Evolutionary conservation across 169 alveolate genomes (phyloP), one percentile per base, ranked within the genome.

Genomic region (Eimeria zaria): DNA sequence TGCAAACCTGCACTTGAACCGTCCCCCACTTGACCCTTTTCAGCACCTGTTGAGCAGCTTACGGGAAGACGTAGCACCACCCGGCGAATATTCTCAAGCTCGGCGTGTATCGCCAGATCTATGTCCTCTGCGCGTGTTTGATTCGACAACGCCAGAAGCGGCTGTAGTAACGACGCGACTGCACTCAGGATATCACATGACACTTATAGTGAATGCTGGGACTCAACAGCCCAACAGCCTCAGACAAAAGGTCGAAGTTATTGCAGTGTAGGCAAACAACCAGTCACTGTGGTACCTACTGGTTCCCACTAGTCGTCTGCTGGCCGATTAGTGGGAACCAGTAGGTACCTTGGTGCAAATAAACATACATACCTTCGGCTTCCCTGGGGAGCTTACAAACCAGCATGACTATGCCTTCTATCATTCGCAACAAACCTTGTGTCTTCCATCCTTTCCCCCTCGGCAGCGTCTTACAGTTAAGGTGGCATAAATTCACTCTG

Each of bases 381-480:
- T 67, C 88, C 64, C 88, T 39, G 44, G 88, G 88, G 46, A 46
- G 67, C 64, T 78, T 78, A 48, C 88, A 78, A 44, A 78, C 88
- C 41, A 78, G 88, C 24, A 16, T 46, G 44, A 48, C 67, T 3
- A 78, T 78, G 67, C 88, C 88, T 27, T 78, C 48, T 78, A 78
- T 51, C 88, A 78, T 78, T 30, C 64, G 67, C 67, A 78, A 12
- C 88, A 78, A 46, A n/a, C 88, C 88, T 78, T 51, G 67, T 1
- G 88, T 78, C 88, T 78, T 78, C 88, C 88, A 78, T 78, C 88
- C 64, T n/a, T 46, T 78, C 48, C 88, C 88, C 64, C 48, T 78
- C 8, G 88, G 88, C 67, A 78, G n/a, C 27, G 88, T 78, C 64
- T 78, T 78, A 20, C 69, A 16, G 67, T 78, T 78, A 27, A 78